phyloP scores from a whole-genome alignment of 177 flowering plant genomes.

The Telopea speciosissima region DNA sequence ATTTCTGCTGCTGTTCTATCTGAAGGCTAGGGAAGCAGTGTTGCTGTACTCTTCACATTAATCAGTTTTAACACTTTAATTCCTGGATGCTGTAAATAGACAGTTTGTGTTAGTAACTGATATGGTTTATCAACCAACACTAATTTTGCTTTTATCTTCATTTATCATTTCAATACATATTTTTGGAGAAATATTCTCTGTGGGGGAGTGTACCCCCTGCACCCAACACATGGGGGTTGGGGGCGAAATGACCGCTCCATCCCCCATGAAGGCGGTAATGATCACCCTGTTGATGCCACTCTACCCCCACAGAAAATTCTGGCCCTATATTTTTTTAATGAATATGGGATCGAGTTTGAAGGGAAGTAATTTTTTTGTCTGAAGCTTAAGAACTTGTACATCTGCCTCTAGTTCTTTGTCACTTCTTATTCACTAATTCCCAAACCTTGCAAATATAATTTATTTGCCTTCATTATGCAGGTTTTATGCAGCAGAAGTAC shows the following conservation, averaged over 20 bases:
- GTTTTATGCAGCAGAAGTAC: constrained; percentile 54
- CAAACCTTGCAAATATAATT: background rate
- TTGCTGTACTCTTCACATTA: background rate
- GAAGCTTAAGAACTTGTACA: background rate
- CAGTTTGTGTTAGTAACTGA: background rate
- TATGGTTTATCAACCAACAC: background rate
- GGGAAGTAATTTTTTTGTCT: too few species aligned
- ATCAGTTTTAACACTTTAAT: background rate
- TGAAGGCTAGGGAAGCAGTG: background rate
- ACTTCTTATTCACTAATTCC: background rate
- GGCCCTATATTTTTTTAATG: background rate
- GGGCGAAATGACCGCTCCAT: too few species aligned
- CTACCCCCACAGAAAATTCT: too few species aligned
- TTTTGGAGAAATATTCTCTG: too few species aligned
- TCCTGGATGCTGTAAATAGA: background rate
- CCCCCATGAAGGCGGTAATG: too few species aligned
- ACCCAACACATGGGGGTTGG: too few species aligned
- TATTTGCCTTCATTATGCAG: constrained; percentile 16
- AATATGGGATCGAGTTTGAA: background rate
- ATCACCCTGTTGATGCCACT: too few species aligned
- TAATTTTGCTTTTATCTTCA: too few species aligned
- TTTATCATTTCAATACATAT: background rate
- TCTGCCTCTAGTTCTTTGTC: background rate
- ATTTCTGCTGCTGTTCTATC: background rate
- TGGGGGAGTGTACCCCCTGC: too few species aligned